Conservation (phyloP, 257 asterid genomes). For the Salvia rosmarinus region DNA sequence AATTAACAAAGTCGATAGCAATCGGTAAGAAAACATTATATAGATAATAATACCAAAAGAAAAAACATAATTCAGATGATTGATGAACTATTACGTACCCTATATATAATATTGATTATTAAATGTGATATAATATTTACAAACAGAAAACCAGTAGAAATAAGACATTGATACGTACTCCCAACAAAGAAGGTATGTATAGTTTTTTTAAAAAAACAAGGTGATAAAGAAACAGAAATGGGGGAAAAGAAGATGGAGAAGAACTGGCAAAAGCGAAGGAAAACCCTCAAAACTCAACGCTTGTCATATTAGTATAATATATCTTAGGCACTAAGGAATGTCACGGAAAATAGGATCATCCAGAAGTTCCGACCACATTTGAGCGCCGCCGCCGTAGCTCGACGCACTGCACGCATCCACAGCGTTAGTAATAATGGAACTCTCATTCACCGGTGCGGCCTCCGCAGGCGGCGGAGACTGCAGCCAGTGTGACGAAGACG, state of each 20-base stretch:
- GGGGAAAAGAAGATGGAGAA: conserved; percentile 3
- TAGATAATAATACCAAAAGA: too few relatives aligned
- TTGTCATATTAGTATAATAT: background rate
- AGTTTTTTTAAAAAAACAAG: too few relatives aligned
- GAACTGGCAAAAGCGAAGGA: conserved; percentile 32
- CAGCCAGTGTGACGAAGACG: conserved; percentile 41
- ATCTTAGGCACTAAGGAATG: conserved; percentile 39
- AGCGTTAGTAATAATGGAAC: conserved; percentile 25
- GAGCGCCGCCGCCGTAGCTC: conserved; percentile 52
- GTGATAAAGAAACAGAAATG: too few relatives aligned
- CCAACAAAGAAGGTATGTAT: background rate
- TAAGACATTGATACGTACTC: background rate
- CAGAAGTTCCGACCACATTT: conserved; percentile 72
- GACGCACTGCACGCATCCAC: conserved; percentile 54
- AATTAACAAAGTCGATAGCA: too few relatives aligned
- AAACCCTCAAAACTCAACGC: conserved; percentile 39
- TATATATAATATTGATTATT: too few relatives aligned
- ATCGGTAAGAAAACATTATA: too few relatives aligned
- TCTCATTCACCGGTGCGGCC: conserved; percentile 33
- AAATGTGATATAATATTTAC: too few relatives aligned
- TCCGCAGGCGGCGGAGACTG: conserved; percentile 31
- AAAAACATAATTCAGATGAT: background rate
- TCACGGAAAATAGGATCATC: conserved; percentile 70
- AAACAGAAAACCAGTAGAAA: background rate
- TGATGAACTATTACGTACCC: background rate